phyloP scores from a whole-genome alignment of 2,329 filamentous ascomycete genomes.

The Fusarium nematophilum region DNA sequence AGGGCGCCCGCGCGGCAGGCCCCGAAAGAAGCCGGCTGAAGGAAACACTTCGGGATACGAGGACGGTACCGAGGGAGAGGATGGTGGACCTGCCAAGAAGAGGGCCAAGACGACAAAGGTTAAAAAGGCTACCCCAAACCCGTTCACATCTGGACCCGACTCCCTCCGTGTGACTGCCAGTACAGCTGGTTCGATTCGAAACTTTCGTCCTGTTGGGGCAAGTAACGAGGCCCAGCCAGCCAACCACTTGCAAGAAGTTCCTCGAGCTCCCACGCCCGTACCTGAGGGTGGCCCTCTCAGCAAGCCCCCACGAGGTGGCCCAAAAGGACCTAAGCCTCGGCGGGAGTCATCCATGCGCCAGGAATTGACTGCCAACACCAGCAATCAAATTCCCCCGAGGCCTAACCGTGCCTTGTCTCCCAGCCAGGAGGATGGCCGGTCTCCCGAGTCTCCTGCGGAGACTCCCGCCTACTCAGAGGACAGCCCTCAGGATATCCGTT shows the following conservation, averaged over 20 bases:
- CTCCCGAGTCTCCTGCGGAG: constrained; percentile 64
- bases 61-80: constrained; percentile 71
- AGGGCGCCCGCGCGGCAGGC: constrained; percentile 66
- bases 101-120: constrained; percentile 81
- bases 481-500: constrained; percentile 86
- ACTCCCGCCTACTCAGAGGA: constrained; percentile 68
- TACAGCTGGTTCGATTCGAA: constrained; percentile 87
- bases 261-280: constrained; percentile 81
- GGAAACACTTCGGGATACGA: constrained; percentile 82
- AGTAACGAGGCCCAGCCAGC: constrained; percentile 56
- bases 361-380: constrained; percentile 60
- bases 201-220: constrained; percentile 78
- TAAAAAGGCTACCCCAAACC: constrained; percentile 76
- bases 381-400: constrained; percentile 56
- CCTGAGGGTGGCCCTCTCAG: constrained; percentile 60
- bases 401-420: constrained; percentile 54
- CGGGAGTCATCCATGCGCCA: constrained; percentile 70
- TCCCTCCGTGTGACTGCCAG: constrained; percentile 91
- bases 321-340: constrained; percentile 56
- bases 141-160: constrained; percentile 79
- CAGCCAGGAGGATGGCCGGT: constrained; percentile 62
- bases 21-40: constrained; percentile 64
- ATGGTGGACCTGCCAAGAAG: constrained; percentile 67
- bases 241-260: constrained; percentile 75
- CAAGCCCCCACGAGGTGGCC: constrained; percentile 45